Percentiles rank a stretch among this genome's conserved stretches.
Evolutionary conservation across 768 basidiomycete genomes (phyloP).

Genomic region (Naganishia vishniacii): DNA sequence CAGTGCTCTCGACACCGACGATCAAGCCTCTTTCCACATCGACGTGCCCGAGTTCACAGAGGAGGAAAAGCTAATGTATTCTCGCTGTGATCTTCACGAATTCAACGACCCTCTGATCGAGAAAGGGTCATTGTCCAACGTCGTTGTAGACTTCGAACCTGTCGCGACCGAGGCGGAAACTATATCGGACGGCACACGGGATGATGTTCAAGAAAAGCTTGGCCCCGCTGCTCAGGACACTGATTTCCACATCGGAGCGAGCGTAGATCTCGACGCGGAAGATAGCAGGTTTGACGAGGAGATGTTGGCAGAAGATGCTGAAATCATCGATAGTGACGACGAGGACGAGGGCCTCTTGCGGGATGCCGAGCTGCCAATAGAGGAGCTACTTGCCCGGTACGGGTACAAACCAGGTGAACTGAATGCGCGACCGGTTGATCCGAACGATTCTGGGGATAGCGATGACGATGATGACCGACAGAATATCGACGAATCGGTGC

Average conservation of each 20-base stretch:
- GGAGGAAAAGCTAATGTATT: not conserved
- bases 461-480: constrained; percentile 15
- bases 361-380: constrained; percentile 51
- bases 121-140: not conserved
- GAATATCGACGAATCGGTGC: constrained; percentile 26
- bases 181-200: too few relatives aligned
- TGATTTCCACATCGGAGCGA: not conserved
- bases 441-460: constrained; percentile 8
- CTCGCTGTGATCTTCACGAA: not conserved
- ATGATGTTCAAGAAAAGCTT: too few relatives aligned
- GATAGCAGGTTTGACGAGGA: constrained; percentile 50
- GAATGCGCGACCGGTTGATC: not conserved
- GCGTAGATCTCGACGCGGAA: constrained; percentile 41
- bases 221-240: too few relatives aligned
- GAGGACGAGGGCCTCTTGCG: constrained; percentile 49
- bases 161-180: too few relatives aligned
- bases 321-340: constrained; percentile 43
- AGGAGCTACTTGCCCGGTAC: constrained; percentile 49
- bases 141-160: too few relatives aligned
- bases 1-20: too few relatives aligned
- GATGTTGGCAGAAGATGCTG: constrained; percentile 51
- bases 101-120: not conserved
- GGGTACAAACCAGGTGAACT: constrained; percentile 38
- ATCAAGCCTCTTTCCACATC: not conserved
- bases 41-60: constrained; percentile 7